These are phyloP conservation scores for Thermochaetoides thermophila DNA, from an alignment of 495 filamentous ascomycete genomes.

Conservation along the genomic window DNA sequence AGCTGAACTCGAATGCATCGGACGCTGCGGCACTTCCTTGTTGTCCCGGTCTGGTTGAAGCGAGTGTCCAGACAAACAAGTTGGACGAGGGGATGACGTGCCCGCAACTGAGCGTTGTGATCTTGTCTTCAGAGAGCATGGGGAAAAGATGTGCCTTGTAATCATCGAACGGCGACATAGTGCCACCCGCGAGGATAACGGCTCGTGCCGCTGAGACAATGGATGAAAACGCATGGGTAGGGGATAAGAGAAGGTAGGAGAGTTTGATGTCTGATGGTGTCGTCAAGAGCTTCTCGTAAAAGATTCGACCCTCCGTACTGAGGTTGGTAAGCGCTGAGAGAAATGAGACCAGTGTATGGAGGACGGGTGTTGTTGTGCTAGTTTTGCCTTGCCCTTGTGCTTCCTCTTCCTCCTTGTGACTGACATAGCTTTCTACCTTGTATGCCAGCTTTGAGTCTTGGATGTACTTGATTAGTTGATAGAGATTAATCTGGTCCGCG, in stretches of 20 bases:
- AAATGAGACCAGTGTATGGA: slow-evolving; percentile 76
- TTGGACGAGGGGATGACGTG: slow-evolving; percentile 83
- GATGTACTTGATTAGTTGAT: slow-evolving; percentile 73
- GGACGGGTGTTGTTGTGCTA: slow-evolving; percentile 44
- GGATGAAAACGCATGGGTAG: slow-evolving; percentile 77
- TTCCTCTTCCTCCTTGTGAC: slow-evolving; percentile 37
- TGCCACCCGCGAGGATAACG: slow-evolving; percentile 85
- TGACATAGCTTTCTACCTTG: slow-evolving; percentile 80
- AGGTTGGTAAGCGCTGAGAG: slow-evolving; percentile 75
- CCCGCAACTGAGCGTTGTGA: slow-evolving; percentile 78
- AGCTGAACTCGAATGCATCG: slow-evolving; percentile 73
- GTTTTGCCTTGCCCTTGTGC: slow-evolving; percentile 14
- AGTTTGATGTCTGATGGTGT: slow-evolving; percentile 40
- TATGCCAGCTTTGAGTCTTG: slow-evolving; percentile 86
- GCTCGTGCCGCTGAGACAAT: slow-evolving; percentile 77
- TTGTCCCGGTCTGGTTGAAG: slow-evolving; percentile 13
- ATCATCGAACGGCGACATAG: slow-evolving; percentile 93
- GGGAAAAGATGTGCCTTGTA: slow-evolving; percentile 77
- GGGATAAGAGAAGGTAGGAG: slow-evolving; percentile 86
- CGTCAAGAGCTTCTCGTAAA: slow-evolving; percentile 44
- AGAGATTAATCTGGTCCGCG: slow-evolving; percentile 88
- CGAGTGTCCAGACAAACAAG: slow-evolving; percentile 52
- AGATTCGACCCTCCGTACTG: slow-evolving; percentile 74
- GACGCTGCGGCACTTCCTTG: slow-evolving; percentile 24
- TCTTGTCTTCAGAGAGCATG: slow-evolving; percentile 44